phyloP scores from a whole-genome alignment of 306 rosid species.

The barrel medic (Medicago truncatula) region MtrunA17r5.0-ANR NC_053044.1:40947501-40948000 shows the following conservation, averaged over 20 bases:
- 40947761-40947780: slow-evolving; percentile 6
- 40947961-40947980: slow-evolving; percentile 13
- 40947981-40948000: not conserved
- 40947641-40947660: slow-evolving; percentile 36
- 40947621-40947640: slow-evolving; percentile 2
- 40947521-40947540: slow-evolving; percentile 1
- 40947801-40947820: slow-evolving; percentile 41
- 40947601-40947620: slow-evolving; percentile 3
- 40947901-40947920: slow-evolving; percentile 60
- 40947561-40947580: not conserved
- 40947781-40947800: slow-evolving; percentile 14
- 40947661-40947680: slow-evolving; percentile 17
- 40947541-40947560: not conserved
- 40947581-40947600: not conserved
- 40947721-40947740: slow-evolving; percentile 29
- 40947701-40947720: slow-evolving; percentile 7
- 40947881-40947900: slow-evolving; percentile 78
- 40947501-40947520: not conserved
- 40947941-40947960: slow-evolving; percentile 9
- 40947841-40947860: slow-evolving; percentile 70
- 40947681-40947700: not conserved
- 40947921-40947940: slow-evolving; percentile 12
- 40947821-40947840: slow-evolving; percentile 70
- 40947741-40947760: slow-evolving; percentile 26
- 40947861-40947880: slow-evolving; percentile 75